Base-by-base conservation (phyloP, 169 alveolate genomes). In the Cryptosporidium bovis region DNA sequence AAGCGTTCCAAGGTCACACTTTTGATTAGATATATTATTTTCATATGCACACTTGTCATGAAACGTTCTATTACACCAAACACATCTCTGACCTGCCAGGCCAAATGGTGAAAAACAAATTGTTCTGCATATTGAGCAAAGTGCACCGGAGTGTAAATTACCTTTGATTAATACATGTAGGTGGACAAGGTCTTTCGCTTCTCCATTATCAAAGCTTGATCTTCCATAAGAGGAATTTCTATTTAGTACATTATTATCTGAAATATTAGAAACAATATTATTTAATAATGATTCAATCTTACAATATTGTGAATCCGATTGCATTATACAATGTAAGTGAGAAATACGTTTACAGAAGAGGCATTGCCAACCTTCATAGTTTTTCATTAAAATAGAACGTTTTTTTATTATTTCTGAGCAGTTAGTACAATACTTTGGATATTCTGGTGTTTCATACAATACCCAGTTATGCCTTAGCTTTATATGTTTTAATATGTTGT, bases 31-130 rank as follows among this genome's bases (percentile, higher is more conserved):
- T 24, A 77, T 77, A n/a, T 46, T 62, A 6, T 50, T 60, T 44
- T 60, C 46, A 15, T 44, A 24, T 5, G 71, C 64, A 64, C 93
- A 90, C 29, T 82, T 83, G 51, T 82, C 91, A 82, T 90, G 93
- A 51, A 68, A 90, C 68, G 89, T 85, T 90, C 91, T 64, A 55
- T 90, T 90, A 58, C 93, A 90, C 93, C 93, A 90, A 24, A 83
- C 66, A 36, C 93, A 90, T 60, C 82, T 90, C 55, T 77, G 69
- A 12, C 87, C 87, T 18, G 40, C 24, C 20, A 77, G 48, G 6
- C 87, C 87, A 1, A 77, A 77, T 40, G 87, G 87, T 46, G 87
- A 77, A 29, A 77, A 77, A 62, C 87, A 77, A 6, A 77, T 64
- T 40, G 87, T 77, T 62, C 31, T 60, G 55, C 87, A 77, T 20